Base-by-base conservation (phyloP, 2,329 filamentous ascomycete genomes). In the Cladophialophora immunda region DNA sequence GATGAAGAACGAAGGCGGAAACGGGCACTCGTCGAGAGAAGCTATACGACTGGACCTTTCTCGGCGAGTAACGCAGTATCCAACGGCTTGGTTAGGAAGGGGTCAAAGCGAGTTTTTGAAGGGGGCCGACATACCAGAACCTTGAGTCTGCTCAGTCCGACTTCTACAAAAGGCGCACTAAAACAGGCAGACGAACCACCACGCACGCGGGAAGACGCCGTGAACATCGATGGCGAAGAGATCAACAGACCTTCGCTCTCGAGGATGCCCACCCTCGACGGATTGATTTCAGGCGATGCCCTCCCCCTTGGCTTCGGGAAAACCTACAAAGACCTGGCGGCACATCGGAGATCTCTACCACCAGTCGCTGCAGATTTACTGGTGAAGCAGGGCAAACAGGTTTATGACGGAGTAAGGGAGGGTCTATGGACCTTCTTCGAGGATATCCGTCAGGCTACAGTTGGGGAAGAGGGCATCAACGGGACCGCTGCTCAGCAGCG, bases 371-470 rank as follows among this genome's bases (percentile, higher is more conserved):
- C 83, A 29, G 85, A 87, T 53, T 77, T 80, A n/a, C 75, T 88
- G 47, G 76, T 88, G 66, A 82, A 79, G 74, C 87, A 81, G 62
- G 82, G 83, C 66, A 93, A 93, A 76, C 92, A 95, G 78, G 90
- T 97, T 78, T 92, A 94, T 17, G 91, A 92, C 67, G 95, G 97
- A 79, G 89, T 99, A 78, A 92, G 90, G 76, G 88, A 95, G 59
- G 94, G 95, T 1, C 81, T 99, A 57, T 94, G 92, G 88, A 97
- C 92, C 1, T 99, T 99, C 79, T 89, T 97, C 67, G 95, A 98
- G 77, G 95, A 99, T 76, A 88, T 99, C 56, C 87, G 94, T 71
- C 95, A 98, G 79, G 96, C 94, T 15, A 97, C 95, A 0, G 93
- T 99, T 6, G 95, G 95, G 27, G 95, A 99, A 62, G 95, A 99